These are phyloP conservation scores for Arabidopsis hybrid DNA, from an alignment of 441 rosid species.

Conservation along the genomic window DNA sequence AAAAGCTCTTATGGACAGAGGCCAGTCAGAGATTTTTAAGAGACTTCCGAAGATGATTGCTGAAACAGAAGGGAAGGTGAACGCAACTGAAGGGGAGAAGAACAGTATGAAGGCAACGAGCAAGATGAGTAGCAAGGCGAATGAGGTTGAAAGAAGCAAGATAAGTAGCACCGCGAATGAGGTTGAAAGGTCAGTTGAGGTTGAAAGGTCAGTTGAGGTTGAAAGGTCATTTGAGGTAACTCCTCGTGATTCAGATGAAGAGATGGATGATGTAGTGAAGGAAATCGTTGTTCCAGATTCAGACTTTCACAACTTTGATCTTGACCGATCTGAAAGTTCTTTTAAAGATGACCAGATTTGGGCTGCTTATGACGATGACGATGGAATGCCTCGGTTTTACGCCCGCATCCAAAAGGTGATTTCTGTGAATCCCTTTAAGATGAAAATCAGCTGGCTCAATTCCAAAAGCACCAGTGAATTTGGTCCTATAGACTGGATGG, in stretches of 20 bases:
- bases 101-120: constrained; percentile 44
- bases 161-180: no score
- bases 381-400: constrained; percentile 95
- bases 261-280: constrained; percentile 38
- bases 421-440: constrained; percentile 74
- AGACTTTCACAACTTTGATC: constrained; percentile 90
- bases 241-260: constrained; percentile 35
- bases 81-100: constrained; percentile 47
- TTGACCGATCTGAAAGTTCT: constrained; percentile 73
- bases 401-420: constrained; percentile 86
- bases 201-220: constrained; percentile 11
- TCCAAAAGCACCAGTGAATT: constrained; percentile 75
- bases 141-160: constrained; percentile 30
- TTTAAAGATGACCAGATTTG: constrained; percentile 81
- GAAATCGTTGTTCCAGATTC: constrained; percentile 85
- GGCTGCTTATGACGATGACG: constrained; percentile 93
- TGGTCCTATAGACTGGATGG: constrained; percentile 78
- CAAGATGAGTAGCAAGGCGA: constrained; percentile 36
- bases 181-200: no score
- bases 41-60: constrained; percentile 57
- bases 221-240: constrained; percentile 37
- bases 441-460: constrained; percentile 94
- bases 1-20: constrained; percentile 64
- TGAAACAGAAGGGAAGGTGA: constrained; percentile 38
- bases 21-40: constrained; percentile 49